Evolutionary conservation across 148 eudicot genomes (phyloP).

Genomic region (Chenopodium formosanum): DNA sequence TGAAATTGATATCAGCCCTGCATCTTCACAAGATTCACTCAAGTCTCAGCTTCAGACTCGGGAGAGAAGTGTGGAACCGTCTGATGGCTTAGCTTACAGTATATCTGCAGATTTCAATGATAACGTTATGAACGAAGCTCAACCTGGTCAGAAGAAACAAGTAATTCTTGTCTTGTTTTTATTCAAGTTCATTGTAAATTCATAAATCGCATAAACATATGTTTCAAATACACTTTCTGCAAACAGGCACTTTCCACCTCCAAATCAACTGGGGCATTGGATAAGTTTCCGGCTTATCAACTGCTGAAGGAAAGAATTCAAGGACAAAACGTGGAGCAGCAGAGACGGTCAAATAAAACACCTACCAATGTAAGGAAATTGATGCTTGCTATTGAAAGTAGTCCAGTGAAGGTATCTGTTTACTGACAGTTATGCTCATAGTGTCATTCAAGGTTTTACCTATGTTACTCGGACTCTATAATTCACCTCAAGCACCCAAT

Average conservation of each 20-base stretch:
- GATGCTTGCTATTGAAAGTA: conserved; percentile 69
- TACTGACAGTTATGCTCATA: conserved; percentile 15
- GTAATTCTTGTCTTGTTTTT: conserved; percentile 25
- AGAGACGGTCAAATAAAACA: conserved; percentile 39
- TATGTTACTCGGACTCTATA: not conserved
- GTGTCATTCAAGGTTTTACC: not conserved
- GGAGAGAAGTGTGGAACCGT: conserved; percentile 18
- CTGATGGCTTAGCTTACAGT: conserved; percentile 17
- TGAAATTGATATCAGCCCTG: conserved; percentile 34
- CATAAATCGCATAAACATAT: conserved; percentile 2
- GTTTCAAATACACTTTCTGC: not conserved
- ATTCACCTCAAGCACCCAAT: too few relatives aligned
- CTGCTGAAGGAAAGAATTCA: conserved; percentile 24
- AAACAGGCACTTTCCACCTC: conserved; percentile 29
- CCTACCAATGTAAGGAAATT: conserved; percentile 69
- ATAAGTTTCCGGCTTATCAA: conserved; percentile 27
- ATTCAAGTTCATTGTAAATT: conserved; percentile 7
- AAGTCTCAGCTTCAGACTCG: conserved; percentile 22
- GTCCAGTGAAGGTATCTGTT: conserved; percentile 58
- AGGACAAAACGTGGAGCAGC: conserved; percentile 32
- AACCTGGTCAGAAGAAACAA: conserved; percentile 27
- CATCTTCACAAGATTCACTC: conserved; percentile 42
- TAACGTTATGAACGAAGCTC: conserved; percentile 24
- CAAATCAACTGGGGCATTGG: conserved; percentile 29
- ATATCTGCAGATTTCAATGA: conserved; percentile 7